Base-by-base conservation (phyloP, 257 asterid species). In the Rauvolfia tetraphylla region DNA sequence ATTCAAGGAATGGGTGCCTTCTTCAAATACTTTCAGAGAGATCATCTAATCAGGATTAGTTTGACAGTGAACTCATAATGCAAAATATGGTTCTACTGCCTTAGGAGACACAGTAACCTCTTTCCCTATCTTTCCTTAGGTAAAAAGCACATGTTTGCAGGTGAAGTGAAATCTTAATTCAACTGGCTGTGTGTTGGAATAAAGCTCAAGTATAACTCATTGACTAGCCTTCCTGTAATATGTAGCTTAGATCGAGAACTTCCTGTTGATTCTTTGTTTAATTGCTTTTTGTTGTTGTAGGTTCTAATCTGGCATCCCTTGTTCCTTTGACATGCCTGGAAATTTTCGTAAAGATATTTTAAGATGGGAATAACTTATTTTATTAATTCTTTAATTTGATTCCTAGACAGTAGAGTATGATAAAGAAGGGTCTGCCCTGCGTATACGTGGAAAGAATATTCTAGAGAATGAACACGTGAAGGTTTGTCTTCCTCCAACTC, bases 391-490 rank as follows among this genome's bases (percentile, higher is more conserved):
- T 0, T 62, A 38, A 72, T 58, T 31, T 20, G 48, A 46, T 53
- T 65, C 42, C 68, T 79, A 95, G 98, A 73, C 92, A 75, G 80
- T 88, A 29, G 98, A 92, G 81, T 95, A 91, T 88, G 99, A 95
- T 85, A 91, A 92, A 86, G 99, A 95, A 87, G 98, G 97, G 51
- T 87, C 91, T 77, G 96, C 90, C 49, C 87, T 95, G 75, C 97
- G 99, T 72, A 82, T 93, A 82, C 93, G 98, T 15, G 99, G 99
- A 82, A 95, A 90, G 87, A 95, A 95, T 85, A 77, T 90, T 68
- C 83, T 91, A 83, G 96, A 91, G 88, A 95, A 95, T 78, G 98
- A 95, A 75, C 90, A 95, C 80, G 99, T 95, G 57, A 91, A 93
- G 97, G 98, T 95, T 68, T 38, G 90, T 79, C 39, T 44, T 56